Conservation (phyloP, 352 stramenopile species). For the Pythium plurisporium region DNA sequence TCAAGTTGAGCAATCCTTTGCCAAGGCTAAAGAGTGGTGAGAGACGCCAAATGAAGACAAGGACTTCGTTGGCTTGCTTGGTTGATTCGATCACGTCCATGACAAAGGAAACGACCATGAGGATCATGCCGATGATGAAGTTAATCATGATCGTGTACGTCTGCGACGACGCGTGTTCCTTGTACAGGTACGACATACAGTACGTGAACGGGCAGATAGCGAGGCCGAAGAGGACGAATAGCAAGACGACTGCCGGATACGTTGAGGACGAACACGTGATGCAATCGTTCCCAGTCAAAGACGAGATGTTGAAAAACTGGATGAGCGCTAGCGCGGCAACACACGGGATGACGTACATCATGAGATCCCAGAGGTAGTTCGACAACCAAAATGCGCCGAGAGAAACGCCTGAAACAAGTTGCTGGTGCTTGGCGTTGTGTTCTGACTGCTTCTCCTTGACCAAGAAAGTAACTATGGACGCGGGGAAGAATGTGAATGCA, state of each 20-base stretch:
- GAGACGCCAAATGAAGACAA: constrained; percentile 62
- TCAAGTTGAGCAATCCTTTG: constrained; percentile 52
- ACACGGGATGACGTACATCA: constrained; percentile 88
- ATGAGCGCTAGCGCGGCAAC: constrained; percentile 43
- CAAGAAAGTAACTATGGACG: constrained; percentile 92
- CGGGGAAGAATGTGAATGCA: constrained; percentile 93
- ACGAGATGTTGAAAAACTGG: constrained; percentile 45
- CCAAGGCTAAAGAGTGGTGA: constrained; percentile 66
- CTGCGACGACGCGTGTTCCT: constrained; percentile 43
- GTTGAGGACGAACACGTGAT: constrained; percentile 35
- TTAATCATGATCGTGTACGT: constrained; percentile 72
- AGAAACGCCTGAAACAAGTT: constrained; percentile 93
- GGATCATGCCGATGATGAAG: constrained; percentile 52
- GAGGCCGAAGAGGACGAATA: constrained; percentile 63
- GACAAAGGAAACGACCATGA: constrained; percentile 55
- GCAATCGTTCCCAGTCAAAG: constrained; percentile 39
- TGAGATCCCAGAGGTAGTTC: constrained; percentile 92
- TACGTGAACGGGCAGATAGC: constrained; percentile 65
- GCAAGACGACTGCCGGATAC: constrained; percentile 34
- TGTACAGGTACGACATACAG: constrained; percentile 54
- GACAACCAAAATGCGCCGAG: constrained; percentile 94
- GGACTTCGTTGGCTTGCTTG: constrained; percentile 30
- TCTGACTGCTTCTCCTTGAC: constrained; percentile 93
- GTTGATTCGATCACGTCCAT: constrained; percentile 50
- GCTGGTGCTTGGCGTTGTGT: constrained; percentile 95